A percentile compares a stretch with the other conserved stretches of the same genome.
phyloP scores from a whole-genome alignment of 345 rosid genomes.

The Populus tremula region DNA sequence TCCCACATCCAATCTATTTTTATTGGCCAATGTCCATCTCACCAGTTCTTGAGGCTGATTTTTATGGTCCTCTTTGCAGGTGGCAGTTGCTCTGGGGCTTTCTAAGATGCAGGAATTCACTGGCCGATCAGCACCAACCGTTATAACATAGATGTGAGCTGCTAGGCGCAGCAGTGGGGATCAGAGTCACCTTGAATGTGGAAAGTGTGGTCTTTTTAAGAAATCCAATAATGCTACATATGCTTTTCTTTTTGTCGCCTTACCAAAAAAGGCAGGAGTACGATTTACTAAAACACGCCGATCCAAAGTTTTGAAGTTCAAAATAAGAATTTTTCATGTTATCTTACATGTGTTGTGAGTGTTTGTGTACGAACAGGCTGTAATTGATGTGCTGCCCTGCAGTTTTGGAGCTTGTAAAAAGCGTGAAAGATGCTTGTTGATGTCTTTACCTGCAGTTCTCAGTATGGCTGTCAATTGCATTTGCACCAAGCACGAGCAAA shows the following conservation, averaged over 20 bases:
- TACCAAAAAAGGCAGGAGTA: neutral
- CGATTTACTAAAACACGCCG: neutral
- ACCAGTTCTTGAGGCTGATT: slow-evolving; percentile 1
- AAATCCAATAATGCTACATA: neutral
- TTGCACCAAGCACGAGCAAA: neutral
- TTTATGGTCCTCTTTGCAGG: slow-evolving; percentile 45
- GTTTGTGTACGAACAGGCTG: neutral
- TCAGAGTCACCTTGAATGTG: neutral
- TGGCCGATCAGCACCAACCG: slow-evolving; percentile 91
- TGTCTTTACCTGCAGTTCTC: neutral
- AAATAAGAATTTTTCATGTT: neutral
- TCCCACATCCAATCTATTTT: neutral
- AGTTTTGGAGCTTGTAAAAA: neutral
- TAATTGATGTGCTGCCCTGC: neutral
- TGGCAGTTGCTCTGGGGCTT: slow-evolving; percentile 84
- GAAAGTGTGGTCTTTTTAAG: neutral
- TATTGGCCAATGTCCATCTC: neutral
- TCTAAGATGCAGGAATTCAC: slow-evolving; percentile 94
- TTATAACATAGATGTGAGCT: slow-evolving; percentile 54
- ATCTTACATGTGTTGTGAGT: neutral
- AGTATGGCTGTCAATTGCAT: neutral
- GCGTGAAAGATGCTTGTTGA: neutral
- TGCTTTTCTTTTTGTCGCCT: neutral
- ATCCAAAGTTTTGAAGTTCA: slow-evolving; percentile 10
- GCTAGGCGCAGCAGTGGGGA: neutral